phyloP scores from a whole-genome alignment of 1,284 basidiomycete genomes.

The Austroboletus novae-zelandiae region DNA sequence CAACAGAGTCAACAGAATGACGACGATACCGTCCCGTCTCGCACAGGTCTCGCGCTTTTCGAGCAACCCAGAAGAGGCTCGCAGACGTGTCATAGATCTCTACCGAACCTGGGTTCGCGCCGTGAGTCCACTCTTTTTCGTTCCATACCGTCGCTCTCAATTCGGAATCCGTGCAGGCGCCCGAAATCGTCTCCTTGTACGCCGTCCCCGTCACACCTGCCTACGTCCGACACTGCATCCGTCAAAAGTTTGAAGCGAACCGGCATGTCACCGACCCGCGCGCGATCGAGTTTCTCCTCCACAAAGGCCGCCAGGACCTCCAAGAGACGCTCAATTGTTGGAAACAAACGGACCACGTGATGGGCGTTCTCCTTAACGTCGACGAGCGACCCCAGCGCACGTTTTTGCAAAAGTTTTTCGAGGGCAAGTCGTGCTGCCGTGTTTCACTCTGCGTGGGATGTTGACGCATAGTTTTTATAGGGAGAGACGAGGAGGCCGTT shows the following conservation, averaged over 20 bases:
- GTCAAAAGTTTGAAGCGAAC: constrained; percentile 88
- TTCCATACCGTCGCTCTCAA: neutral
- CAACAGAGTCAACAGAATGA: constrained; percentile 84
- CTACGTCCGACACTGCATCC: constrained; percentile 81
- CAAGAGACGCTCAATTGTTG: constrained; percentile 96
- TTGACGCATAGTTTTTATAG: constrained; percentile 30
- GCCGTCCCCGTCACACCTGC: constrained; percentile 79
- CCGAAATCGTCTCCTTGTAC: constrained; percentile 86
- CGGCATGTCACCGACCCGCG: constrained; percentile 79
- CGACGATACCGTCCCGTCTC: neutral
- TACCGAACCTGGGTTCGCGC: constrained; percentile 93
- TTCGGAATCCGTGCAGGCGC: constrained; percentile 57
- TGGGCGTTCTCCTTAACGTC: constrained; percentile 60
- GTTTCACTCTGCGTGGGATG: neutral
- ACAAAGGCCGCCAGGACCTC: constrained; percentile 86
- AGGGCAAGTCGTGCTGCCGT: constrained; percentile 50
- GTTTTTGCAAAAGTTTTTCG: constrained; percentile 85
- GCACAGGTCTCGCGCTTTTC: neutral
- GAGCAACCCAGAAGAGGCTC: constrained; percentile 57
- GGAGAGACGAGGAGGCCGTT: constrained; percentile 54
- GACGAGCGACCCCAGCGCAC: constrained; percentile 54
- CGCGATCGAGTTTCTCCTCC: constrained; percentile 85
- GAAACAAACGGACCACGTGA: constrained; percentile 81
- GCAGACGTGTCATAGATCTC: constrained; percentile 69
- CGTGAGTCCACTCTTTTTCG: constrained; percentile 45